Evolutionary conservation across 345 rosid species (phyloP).

Genomic region (Populus euphratica): DNA sequence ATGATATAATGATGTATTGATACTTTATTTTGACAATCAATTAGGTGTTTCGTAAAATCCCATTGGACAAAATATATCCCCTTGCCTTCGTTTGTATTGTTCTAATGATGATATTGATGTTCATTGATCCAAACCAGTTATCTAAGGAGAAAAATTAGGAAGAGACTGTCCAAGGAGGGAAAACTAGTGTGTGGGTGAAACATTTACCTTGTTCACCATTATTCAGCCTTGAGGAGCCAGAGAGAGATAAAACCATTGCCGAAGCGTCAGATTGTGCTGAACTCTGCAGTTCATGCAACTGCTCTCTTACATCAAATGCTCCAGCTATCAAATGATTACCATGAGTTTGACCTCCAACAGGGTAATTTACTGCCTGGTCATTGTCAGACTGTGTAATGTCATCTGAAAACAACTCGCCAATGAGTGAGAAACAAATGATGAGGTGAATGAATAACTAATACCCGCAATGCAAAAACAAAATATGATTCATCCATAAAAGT

Average conservation of each 20-base stretch:
- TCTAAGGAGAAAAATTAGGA: background rate
- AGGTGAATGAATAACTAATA: background rate
- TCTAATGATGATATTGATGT: too few species aligned
- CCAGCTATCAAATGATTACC: constrained; percentile 18
- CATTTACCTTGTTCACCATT: constrained; percentile 33
- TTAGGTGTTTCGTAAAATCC: too few species aligned
- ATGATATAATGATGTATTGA: too few species aligned
- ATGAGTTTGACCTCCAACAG: constrained; percentile 20
- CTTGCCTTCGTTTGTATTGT: too few species aligned
- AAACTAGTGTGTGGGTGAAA: background rate
- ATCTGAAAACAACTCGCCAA: constrained; percentile 41
- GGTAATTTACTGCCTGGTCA: constrained; percentile 30
- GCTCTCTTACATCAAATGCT: constrained; percentile 24
- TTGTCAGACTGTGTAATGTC: constrained; percentile 56
- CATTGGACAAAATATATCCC: too few species aligned
- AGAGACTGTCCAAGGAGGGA: background rate
- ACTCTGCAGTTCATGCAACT: constrained; percentile 12
- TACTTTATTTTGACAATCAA: too few species aligned
- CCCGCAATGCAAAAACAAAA: background rate
- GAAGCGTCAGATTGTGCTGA: constrained; percentile 17
- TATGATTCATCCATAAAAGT: background rate
- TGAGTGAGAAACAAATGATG: constrained; percentile 1
- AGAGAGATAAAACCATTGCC: constrained; percentile 12
- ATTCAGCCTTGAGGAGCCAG: background rate
- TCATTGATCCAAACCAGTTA: too few species aligned